Conservation (phyloP, 106 monocot species). For the Triglochin maritima region DNA sequence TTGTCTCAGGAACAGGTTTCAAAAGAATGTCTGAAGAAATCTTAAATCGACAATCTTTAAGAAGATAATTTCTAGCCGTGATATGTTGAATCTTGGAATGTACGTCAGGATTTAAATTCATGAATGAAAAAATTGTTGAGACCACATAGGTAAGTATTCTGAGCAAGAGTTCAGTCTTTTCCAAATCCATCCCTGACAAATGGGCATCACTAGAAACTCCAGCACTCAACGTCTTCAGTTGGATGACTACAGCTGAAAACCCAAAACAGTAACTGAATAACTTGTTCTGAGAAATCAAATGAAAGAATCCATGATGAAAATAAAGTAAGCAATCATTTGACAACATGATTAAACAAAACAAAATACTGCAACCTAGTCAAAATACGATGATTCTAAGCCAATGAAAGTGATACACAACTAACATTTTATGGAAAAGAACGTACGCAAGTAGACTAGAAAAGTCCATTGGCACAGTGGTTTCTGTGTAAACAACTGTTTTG, state of each 20-base stretch:
- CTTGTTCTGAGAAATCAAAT: too few species aligned
- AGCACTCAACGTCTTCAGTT: conserved; percentile 64
- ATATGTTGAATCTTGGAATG: conserved; percentile 20
- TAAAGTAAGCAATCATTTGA: too few species aligned
- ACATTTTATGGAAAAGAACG: too few species aligned
- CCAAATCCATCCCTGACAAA: conserved; percentile 28
- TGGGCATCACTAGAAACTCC: conserved; percentile 47
- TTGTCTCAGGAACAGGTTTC: conserved; percentile 30
- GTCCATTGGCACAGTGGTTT: too few species aligned
- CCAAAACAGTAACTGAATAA: neutral
- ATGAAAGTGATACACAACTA: too few species aligned
- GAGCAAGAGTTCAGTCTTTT: conserved; percentile 52
- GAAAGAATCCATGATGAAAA: too few species aligned
- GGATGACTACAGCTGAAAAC: conserved; percentile 66
- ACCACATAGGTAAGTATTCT: conserved; percentile 74
- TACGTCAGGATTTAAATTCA: conserved; percentile 44
- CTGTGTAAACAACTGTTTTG: too few species aligned
- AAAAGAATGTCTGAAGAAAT: conserved; percentile 18
- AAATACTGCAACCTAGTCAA: too few species aligned
- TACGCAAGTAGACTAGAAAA: too few species aligned
- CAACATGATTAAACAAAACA: too few species aligned
- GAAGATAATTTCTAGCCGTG: conserved; percentile 5
- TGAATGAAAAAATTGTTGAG: conserved; percentile 57
- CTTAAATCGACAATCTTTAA: conserved; percentile 10
- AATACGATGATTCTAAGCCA: too few species aligned